Conservation (phyloP, 108 stramenopile species). For the Skeletonema marinoi region DNA sequence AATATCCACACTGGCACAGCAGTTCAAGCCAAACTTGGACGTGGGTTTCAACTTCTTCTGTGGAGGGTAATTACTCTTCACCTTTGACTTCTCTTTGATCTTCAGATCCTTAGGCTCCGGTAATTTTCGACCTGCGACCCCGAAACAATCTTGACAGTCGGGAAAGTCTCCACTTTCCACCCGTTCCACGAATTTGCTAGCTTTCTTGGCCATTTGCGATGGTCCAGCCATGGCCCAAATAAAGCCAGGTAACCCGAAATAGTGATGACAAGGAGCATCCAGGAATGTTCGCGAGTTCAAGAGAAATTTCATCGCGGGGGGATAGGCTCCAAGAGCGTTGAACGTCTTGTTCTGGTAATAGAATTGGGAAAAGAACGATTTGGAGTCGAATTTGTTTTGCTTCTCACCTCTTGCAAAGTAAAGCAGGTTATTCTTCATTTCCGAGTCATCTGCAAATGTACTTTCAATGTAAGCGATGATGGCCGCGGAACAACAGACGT, state of each 20-base stretch:
- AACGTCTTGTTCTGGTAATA: slow-evolving; percentile 5
- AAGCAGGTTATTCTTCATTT: slow-evolving; percentile 4
- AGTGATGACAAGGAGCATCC: slow-evolving; percentile 8
- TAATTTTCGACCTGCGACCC: not conserved
- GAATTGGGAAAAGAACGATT: not conserved
- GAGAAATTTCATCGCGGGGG: not conserved
- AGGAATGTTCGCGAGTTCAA: slow-evolving; percentile 5
- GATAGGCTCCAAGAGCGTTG: not conserved
- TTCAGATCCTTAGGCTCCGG: not conserved
- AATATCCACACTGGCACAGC: no score
- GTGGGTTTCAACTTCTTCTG: not conserved
- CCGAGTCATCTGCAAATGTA: slow-evolving; percentile 12
- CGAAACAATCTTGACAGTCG: slow-evolving; percentile 12
- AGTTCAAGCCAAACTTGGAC: no score
- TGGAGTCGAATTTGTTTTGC: not conserved
- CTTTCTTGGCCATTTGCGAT: slow-evolving; percentile 5
- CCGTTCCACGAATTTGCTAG: slow-evolving; percentile 3
- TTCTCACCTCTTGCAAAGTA: not conserved
- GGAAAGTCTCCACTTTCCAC: slow-evolving; percentile 9
- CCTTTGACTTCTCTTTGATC: slow-evolving; percentile 3
- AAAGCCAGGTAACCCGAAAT: not conserved
- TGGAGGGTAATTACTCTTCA: slow-evolving; percentile 19
- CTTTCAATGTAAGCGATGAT: slow-evolving; percentile 12
- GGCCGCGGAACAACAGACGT: slow-evolving; percentile 4
- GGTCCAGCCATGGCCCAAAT: slow-evolving; percentile 4